These are phyloP conservation scores for Salix caprea DNA, from an alignment of 345 rosid genomes.

Conservation along the genomic window DNA sequence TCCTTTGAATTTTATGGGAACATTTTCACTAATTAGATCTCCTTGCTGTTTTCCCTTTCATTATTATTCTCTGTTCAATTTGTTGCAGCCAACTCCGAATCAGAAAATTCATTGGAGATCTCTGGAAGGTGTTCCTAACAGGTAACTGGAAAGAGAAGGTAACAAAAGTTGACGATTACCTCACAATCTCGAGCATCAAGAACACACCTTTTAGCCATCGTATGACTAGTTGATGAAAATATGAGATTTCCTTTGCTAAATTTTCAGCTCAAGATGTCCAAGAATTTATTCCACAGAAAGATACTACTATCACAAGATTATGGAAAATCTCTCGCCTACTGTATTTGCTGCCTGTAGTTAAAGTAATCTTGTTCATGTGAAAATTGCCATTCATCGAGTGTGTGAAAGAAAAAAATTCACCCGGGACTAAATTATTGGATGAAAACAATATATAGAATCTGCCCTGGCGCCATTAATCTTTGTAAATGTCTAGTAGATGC, in stretches of 20 bases:
- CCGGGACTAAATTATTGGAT: background rate
- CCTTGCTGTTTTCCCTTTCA: background rate
- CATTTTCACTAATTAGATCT: background rate
- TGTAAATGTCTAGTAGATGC: background rate
- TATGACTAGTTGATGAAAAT: background rate
- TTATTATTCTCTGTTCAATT: background rate
- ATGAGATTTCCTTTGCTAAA: background rate
- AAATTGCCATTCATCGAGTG: background rate
- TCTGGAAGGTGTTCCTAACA: constrained; percentile 79
- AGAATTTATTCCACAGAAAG: background rate
- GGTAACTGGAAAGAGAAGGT: constrained; percentile 28
- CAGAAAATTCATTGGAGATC: constrained; percentile 94
- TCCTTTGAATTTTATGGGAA: background rate
- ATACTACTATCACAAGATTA: background rate
- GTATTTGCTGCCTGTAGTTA: background rate
- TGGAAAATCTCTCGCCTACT: background rate
- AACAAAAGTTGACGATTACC: background rate
- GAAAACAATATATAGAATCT: background rate
- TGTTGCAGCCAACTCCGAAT: constrained; percentile 72
- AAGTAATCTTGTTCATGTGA: background rate
- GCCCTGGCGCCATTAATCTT: background rate
- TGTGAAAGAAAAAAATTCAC: background rate
- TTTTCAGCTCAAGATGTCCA: background rate
- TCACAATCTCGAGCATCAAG: background rate
- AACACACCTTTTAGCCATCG: background rate